Percentiles rank a stretch among this genome's conserved stretches.
Conservation (phyloP, 1,284 basidiomycete genomes). For the Cerioporus squamosus region DNA sequence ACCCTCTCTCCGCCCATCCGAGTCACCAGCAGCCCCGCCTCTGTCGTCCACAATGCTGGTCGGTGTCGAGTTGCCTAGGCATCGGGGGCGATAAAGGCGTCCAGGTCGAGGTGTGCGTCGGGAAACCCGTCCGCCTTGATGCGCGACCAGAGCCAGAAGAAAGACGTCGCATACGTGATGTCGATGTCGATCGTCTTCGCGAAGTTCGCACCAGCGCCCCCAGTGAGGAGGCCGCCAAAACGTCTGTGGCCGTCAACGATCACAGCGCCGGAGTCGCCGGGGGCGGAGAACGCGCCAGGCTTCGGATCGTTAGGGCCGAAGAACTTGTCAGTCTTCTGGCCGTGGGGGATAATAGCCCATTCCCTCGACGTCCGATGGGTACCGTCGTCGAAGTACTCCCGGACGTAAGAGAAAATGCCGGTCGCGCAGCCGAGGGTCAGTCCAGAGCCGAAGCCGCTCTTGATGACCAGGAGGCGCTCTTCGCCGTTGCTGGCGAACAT, state of each 20-base stretch:
- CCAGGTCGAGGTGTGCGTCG: not conserved
- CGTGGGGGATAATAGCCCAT: slow-evolving; percentile 30
- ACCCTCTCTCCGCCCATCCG: too few relatives aligned
- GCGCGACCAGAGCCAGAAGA: slow-evolving; percentile 29
- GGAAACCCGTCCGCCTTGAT: slow-evolving; percentile 23
- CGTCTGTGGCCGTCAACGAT: slow-evolving; percentile 34
- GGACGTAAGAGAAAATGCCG: slow-evolving; percentile 30
- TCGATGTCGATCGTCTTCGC: slow-evolving; percentile 30
- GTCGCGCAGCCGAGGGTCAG: slow-evolving; percentile 34
- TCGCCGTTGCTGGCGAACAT: slow-evolving; percentile 29
- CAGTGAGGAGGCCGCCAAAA: slow-evolving; percentile 38
- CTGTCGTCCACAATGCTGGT: too few relatives aligned
- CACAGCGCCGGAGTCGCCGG: slow-evolving; percentile 39
- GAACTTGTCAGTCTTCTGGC: slow-evolving; percentile 17
- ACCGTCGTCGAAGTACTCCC: slow-evolving; percentile 29
- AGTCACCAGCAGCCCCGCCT: too few relatives aligned
- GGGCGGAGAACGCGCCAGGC: slow-evolving; percentile 34
- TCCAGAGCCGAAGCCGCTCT: slow-evolving; percentile 36
- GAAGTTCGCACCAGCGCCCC: slow-evolving; percentile 28
- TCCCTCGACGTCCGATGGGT: slow-evolving; percentile 36
- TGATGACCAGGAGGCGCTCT: slow-evolving; percentile 37
- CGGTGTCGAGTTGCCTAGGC: too few relatives aligned
- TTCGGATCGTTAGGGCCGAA: slow-evolving; percentile 1
- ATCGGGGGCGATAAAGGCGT: too few relatives aligned
- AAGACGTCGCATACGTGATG: slow-evolving; percentile 38